Percentiles rank a stretch among this genome's conserved stretches.
phyloP scores from a whole-genome alignment of 2,329 filamentous ascomycete species.

The Fusarium liriodendri region DNA sequence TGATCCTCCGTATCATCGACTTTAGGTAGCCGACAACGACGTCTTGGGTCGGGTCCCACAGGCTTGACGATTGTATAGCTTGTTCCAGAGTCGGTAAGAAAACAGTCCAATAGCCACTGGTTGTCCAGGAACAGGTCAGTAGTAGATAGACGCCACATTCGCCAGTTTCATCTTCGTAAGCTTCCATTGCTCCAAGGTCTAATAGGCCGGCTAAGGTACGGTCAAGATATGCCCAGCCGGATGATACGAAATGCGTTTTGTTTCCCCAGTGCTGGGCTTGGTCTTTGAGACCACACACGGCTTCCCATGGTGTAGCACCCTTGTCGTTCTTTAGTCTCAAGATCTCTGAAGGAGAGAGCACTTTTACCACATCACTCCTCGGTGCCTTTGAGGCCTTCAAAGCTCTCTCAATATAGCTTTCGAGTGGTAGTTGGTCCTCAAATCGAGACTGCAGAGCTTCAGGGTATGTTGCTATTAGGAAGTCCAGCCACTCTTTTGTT shows the following conservation, averaged over 20 bases:
- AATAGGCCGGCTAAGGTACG: not conserved
- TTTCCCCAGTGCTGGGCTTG: not conserved
- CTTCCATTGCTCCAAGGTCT: not conserved
- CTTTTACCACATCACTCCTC: not conserved
- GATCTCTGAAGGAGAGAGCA: not conserved
- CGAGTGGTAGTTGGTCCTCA: not conserved
- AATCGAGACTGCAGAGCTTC: not conserved
- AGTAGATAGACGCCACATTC: not conserved
- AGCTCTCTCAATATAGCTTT: not conserved
- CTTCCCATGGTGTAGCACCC: not conserved
- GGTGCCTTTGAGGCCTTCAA: not conserved
- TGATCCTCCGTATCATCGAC: fast-evolving
- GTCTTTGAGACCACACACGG: not conserved
- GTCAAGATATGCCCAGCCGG: not conserved
- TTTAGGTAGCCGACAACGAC: not conserved
- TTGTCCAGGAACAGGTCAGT: not conserved
- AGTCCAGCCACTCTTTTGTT: not conserved
- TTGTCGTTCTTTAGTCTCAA: not conserved
- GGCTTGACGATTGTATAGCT: not conserved
- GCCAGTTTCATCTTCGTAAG: not conserved
- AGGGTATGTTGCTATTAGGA: not conserved
- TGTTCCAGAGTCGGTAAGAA: not conserved
- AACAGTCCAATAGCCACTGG: not conserved
- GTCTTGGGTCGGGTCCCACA: not conserved
- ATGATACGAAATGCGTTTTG: not conserved